phyloP scores from a whole-genome alignment of 257 asterid genomes.

The Jaltomata sinuosa region DNA sequence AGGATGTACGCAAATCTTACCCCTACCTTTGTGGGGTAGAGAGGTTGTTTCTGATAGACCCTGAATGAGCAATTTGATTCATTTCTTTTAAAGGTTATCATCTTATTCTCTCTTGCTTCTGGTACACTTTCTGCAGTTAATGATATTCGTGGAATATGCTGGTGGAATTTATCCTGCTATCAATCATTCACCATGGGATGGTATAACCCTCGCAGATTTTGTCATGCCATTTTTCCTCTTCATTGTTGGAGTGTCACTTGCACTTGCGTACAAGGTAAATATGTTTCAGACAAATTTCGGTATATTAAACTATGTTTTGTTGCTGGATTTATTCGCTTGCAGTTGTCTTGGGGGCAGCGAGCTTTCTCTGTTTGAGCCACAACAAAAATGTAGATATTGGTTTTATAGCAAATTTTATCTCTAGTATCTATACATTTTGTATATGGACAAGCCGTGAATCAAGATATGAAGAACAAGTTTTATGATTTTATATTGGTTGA shows the following conservation, averaged over 20 bases:
- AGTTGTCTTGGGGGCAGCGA: neutral
- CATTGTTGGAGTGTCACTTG: conserved; percentile 68
- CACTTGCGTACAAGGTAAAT: conserved; percentile 59
- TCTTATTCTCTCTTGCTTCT: neutral
- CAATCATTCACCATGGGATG: conserved; percentile 75
- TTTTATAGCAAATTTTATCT: neutral
- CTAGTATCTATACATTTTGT: neutral
- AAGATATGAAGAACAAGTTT: neutral
- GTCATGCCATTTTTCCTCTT: conserved; percentile 79
- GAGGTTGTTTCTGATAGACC: too few relatives aligned
- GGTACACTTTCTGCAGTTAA: conserved; percentile 30
- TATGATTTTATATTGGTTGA: neutral
- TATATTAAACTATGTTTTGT: neutral
- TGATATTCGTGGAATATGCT: conserved; percentile 61
- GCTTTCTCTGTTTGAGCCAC: neutral
- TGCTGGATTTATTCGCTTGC: neutral
- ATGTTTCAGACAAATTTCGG: neutral
- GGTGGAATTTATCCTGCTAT: conserved; percentile 57
- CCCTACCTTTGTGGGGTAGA: too few relatives aligned
- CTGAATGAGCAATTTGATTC: neutral
- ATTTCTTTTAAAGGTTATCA: neutral
- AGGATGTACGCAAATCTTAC: too few relatives aligned
- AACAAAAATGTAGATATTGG: neutral
- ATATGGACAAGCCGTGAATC: neutral
- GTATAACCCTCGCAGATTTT: conserved; percentile 63